Percentiles rank a stretch among this genome's conserved stretches.
Conservation (phyloP, 1,284 basidiomycete genomes). For the Marasmius sp. region DNA sequence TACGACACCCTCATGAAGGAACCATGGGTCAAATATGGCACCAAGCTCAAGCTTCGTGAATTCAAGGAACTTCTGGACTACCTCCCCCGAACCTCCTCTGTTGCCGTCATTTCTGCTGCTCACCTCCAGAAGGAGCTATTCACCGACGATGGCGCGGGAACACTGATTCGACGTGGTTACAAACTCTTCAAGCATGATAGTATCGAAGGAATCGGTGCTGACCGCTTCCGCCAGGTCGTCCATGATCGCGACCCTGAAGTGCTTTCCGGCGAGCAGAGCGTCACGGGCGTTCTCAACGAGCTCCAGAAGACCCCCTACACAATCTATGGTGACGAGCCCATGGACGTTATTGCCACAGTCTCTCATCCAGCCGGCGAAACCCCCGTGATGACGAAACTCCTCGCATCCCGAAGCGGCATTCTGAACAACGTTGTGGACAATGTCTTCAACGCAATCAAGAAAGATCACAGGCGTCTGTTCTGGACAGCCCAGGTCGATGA, state of each 20-base stretch:
- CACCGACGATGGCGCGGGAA: constrained; percentile 97
- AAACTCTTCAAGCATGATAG: constrained; percentile 91
- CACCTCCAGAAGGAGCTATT: constrained; percentile 98
- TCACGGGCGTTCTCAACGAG: constrained; percentile 86
- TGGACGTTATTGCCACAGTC: constrained; percentile 94
- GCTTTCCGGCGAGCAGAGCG: constrained; percentile 79
- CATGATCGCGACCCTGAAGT: constrained; percentile 96
- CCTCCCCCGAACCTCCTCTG: constrained; percentile 96
- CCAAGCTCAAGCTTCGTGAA: constrained; percentile 98
- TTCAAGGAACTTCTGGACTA: constrained; percentile 99
- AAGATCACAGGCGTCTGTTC: constrained; percentile 93
- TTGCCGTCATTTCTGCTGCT: constrained; percentile 95
- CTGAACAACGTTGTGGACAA: constrained; percentile 97
- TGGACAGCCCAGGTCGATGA: constrained; percentile 97
- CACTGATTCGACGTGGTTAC: constrained; percentile 96
- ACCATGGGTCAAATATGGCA: constrained; percentile 99
- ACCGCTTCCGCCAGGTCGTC: constrained; percentile 90
- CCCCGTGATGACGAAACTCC: constrained; percentile 91
- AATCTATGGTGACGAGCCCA: constrained; percentile 96
- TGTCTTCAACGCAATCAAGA: constrained; percentile 93
- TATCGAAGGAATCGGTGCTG: constrained; percentile 85
- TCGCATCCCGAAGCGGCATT: constrained; percentile 85
- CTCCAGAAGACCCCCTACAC: constrained; percentile 86
- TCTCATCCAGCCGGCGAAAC: constrained; percentile 88
- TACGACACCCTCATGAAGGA: constrained; percentile 97